Base-by-base conservation (phyloP, 768 basidiomycete species). In the Termitomyces sp. region DNA sequence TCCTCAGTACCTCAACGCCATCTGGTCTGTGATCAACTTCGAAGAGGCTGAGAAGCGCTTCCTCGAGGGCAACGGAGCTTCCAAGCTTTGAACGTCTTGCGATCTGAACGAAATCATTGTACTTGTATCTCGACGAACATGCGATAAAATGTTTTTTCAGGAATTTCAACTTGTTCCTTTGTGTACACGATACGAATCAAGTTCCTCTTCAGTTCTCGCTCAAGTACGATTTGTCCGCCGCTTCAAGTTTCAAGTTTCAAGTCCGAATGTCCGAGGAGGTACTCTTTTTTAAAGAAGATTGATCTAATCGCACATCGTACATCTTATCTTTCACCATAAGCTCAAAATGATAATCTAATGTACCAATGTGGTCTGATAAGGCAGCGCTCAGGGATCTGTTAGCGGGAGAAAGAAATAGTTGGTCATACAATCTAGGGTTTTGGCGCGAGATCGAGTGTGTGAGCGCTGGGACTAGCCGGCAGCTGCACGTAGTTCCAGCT, bases 21-120 rank as follows among this genome's bases (percentile, higher is more conserved):
- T 95, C 73, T 96, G 94, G 92, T 85, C 85, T 64, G 92, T 96
- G 64, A 83, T 95, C 82, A 93, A 94, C 81, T 94, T 91, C 76
- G 84, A 90, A 64, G 91, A 93, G 75, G 94, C 92, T 16, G 91
- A 92, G 71, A 77, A 78, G 57, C 74, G 78, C 50, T 63, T 76
- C 62, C 20, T 68, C 52, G 75, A 75, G 55, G 72, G 51, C 13
- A 53, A 62, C 15, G 59, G 62, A 18, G 24, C 62, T 46, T 55
- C 71, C 22, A 73, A 71, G 63, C 66, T 71, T 42, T 71, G 51
- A 68, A 18, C 35, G 15, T 7, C 4, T 53, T 51, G 7, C n/a
- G 38, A 58, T 18, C n/a, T n/a, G n/a, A n/a, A n/a, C n/a, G n/a
- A 50, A 50, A 48, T 28, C 9, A 18, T 38, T 62, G 55, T 52